Percentiles rank a stretch among this genome's conserved stretches.
Conservation (phyloP, 2,329 filamentous ascomycete genomes). For the Fusarium goolgardi region DNA sequence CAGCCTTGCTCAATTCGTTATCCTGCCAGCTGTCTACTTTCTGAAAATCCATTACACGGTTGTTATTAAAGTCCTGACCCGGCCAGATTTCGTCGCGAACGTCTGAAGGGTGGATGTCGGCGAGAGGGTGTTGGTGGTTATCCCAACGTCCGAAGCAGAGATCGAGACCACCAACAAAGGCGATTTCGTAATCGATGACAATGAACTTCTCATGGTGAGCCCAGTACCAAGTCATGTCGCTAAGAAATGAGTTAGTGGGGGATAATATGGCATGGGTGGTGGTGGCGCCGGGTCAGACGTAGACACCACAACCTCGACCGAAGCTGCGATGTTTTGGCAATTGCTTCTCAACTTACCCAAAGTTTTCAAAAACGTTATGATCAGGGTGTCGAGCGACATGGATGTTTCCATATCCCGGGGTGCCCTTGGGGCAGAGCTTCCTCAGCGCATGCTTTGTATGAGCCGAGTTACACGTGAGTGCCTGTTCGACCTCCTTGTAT, state of each 20-base stretch:
- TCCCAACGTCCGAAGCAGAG: constrained; percentile 98
- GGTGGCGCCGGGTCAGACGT: not conserved
- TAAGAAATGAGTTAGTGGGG: not conserved
- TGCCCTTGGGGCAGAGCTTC: constrained; percentile 80
- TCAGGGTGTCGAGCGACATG: constrained; percentile 90
- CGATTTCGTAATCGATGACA: constrained; percentile 89
- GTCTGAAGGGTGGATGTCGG: constrained; percentile 88
- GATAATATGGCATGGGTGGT: not conserved
- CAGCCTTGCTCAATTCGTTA: constrained; percentile 90
- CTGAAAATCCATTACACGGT: constrained; percentile 94
- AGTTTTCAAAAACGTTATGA: constrained; percentile 94
- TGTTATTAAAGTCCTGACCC: constrained; percentile 98
- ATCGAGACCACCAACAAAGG: constrained; percentile 94
- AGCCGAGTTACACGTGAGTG: constrained; percentile 88
- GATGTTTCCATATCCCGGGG: constrained; percentile 88
- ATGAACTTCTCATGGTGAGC: constrained; percentile 99
- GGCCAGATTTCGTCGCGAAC: constrained; percentile 89
- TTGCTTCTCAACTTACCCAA: constrained; percentile 60
- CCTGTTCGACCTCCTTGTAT: constrained; percentile 87
- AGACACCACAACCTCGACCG: not conserved
- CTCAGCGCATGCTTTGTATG: constrained; percentile 80
- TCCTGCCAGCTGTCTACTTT: constrained; percentile 85
- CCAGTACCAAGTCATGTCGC: constrained; percentile 88
- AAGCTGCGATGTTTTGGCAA: not conserved
- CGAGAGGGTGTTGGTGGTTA: constrained; percentile 81